phyloP scores from a whole-genome alignment of 164 flowering plant genomes.

The Warburgia ugandensis region DNA sequence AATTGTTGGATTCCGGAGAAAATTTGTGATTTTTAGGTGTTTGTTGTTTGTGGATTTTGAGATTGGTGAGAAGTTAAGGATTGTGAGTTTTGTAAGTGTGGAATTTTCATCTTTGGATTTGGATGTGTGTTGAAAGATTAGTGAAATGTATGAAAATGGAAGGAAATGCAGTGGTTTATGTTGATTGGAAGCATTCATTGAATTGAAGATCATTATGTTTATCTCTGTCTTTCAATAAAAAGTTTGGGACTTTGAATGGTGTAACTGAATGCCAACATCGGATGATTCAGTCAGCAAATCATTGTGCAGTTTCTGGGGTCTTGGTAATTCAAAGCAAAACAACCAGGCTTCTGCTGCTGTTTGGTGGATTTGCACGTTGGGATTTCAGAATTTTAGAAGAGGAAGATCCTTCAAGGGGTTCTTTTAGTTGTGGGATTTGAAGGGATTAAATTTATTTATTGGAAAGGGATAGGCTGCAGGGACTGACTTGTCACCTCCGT shows the following conservation, averaged over 20 bases:
- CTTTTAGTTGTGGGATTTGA: slow-evolving; percentile 3
- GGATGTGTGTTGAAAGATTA: background rate
- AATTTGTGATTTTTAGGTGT: background rate
- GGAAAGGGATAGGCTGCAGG: slow-evolving; percentile 29
- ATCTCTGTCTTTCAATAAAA: background rate
- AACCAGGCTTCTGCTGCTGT: background rate
- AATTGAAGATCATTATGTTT: background rate
- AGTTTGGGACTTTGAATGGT: background rate
- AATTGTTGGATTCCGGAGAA: background rate
- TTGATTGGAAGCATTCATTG: background rate
- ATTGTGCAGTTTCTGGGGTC: too few relatives aligned
- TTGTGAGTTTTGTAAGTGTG: too few relatives aligned
- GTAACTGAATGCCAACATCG: too few relatives aligned
- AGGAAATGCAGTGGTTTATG: background rate
- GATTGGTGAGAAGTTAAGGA: background rate
- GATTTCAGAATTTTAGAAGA: background rate
- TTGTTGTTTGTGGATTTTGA: background rate
- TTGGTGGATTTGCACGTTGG: background rate
- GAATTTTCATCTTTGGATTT: too few relatives aligned
- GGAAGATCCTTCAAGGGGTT: too few relatives aligned
- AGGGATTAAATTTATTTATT: slow-evolving; percentile 17
- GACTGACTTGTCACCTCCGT: slow-evolving; percentile 26
- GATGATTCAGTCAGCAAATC: too few relatives aligned
- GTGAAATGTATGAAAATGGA: background rate
- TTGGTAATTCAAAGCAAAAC: too few relatives aligned